Percentiles rank a stretch among this genome's conserved stretches.
Evolutionary conservation across 179 eudicot species (phyloP).

Genomic region (Pouteria campechiana): DNA sequence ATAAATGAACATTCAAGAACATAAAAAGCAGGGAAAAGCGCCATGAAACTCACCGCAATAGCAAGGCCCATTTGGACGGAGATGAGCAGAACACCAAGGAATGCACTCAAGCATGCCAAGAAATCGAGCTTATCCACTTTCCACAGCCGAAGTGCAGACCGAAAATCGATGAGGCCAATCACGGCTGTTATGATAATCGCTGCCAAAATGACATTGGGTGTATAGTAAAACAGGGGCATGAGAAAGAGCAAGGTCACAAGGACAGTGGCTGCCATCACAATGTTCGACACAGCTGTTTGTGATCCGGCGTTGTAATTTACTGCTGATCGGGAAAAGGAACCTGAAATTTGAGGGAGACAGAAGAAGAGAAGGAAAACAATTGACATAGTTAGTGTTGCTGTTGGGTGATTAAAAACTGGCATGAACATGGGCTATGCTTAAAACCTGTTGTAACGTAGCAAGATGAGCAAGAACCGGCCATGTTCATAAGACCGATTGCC

Average conservation of each 20-base stretch:
- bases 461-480: constrained; percentile 95
- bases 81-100: constrained; percentile 82
- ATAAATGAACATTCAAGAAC: not conserved
- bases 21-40: not conserved
- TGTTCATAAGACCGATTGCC: constrained; percentile 94
- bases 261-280: constrained; percentile 75
- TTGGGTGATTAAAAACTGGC: not conserved
- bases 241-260: constrained; percentile 77
- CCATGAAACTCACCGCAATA: constrained; percentile 52
- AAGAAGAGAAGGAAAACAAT: not conserved
- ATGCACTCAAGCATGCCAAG: constrained; percentile 71
- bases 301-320: constrained; percentile 93
- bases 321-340: constrained; percentile 93
- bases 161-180: constrained; percentile 70
- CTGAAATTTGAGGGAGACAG: constrained; percentile 20
- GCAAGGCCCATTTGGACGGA: constrained; percentile 92
- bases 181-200: constrained; percentile 91
- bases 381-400: not conserved
- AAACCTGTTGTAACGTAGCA: constrained; percentile 92
- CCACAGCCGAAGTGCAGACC: constrained; percentile 60
- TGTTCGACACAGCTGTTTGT: constrained; percentile 71
- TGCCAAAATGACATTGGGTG: constrained; percentile 75
- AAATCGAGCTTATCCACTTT: constrained; percentile 92
- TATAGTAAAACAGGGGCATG: constrained; percentile 80
- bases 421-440: not conserved